Evolutionary conservation across 176 grass and related monocot genomes (phyloP).

Genomic region (Oryza brachyantha): DNA sequence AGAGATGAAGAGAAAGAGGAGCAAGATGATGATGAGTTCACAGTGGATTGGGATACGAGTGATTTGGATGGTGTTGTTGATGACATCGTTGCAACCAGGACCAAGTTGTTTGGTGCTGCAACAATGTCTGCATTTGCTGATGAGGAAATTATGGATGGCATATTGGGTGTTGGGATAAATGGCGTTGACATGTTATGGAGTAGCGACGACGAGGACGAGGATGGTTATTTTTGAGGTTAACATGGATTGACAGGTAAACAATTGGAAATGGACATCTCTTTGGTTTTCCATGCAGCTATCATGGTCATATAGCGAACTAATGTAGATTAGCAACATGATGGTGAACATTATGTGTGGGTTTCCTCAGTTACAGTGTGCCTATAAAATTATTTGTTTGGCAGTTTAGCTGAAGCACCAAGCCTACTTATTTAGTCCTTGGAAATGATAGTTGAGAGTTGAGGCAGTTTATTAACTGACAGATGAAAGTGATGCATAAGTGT

Average conservation of each 20-base stretch:
- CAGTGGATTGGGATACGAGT: slow-evolving; percentile 29
- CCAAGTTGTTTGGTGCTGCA: slow-evolving; percentile 29
- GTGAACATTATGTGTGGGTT: not conserved
- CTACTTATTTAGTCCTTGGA: not conserved
- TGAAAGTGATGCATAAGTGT: not conserved
- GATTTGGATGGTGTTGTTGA: slow-evolving; percentile 54
- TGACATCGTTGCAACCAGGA: slow-evolving; percentile 33
- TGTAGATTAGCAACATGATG: not conserved
- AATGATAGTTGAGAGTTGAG: not conserved
- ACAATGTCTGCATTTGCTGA: slow-evolving; percentile 51
- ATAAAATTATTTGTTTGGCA: not conserved
- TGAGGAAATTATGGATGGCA: slow-evolving; percentile 48
- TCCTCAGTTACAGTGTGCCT: not conserved
- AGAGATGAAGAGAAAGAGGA: slow-evolving; percentile 29
- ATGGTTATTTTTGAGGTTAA: slow-evolving; percentile 50
- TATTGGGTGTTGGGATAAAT: slow-evolving; percentile 25
- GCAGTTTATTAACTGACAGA: not conserved
- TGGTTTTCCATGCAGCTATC: not conserved
- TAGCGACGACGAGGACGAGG: slow-evolving; percentile 50
- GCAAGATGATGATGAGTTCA: slow-evolving; percentile 26
- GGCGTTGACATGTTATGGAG: slow-evolving; percentile 41
- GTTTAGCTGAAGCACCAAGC: not conserved
- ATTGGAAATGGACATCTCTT: not conserved
- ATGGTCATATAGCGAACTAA: not conserved
- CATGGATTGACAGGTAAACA: slow-evolving; percentile 14